phyloP scores from a whole-genome alignment of 768 basidiomycete genomes.

The Boletellus ananiceps region DNA sequence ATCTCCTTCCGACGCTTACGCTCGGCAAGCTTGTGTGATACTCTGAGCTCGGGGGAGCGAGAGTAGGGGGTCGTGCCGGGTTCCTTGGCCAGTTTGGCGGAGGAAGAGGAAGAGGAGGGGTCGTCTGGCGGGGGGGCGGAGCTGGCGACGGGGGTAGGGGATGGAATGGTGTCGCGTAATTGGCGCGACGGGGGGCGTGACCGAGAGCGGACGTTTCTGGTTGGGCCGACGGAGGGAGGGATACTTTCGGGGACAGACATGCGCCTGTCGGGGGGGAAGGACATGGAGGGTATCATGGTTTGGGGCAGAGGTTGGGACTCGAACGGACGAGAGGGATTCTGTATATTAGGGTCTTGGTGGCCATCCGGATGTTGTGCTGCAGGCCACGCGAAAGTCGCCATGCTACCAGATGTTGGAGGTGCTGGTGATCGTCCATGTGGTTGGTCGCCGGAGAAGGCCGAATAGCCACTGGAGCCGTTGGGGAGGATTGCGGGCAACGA shows the following conservation, averaged over 20 bases:
- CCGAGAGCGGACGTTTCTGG: slow-evolving; percentile 56
- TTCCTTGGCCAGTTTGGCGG: slow-evolving; percentile 42
- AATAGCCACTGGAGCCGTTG: slow-evolving; percentile 50
- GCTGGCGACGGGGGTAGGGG: slow-evolving; percentile 34
- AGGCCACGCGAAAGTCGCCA: slow-evolving; percentile 74
- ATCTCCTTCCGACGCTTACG: slow-evolving; percentile 97
- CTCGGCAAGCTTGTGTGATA: slow-evolving; percentile 97
- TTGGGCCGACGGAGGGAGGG: slow-evolving; percentile 40
- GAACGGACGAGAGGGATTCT: slow-evolving; percentile 40
- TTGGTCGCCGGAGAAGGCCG: slow-evolving; percentile 59
- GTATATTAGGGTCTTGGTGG: slow-evolving; percentile 43
- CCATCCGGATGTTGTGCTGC: slow-evolving; percentile 42
- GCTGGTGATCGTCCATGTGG: slow-evolving; percentile 60
- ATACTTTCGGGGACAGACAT: slow-evolving; percentile 70
- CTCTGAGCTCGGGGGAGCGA: slow-evolving; percentile 88
- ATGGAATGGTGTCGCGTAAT: slow-evolving; percentile 39
- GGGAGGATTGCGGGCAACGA: slow-evolving; percentile 68
- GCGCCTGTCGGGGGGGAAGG: slow-evolving; percentile 61
- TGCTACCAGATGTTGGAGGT: slow-evolving; percentile 52
- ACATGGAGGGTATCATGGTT: slow-evolving; percentile 53
- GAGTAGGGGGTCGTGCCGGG: slow-evolving; percentile 78
- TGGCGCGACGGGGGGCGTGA: slow-evolving; percentile 72
- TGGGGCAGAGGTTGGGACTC: slow-evolving; percentile 45
- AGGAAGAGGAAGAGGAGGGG: slow-evolving; percentile 32
- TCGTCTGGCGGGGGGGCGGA: slow-evolving; percentile 41